Evolutionary conservation across 805 yeast genomes (phyloP), one percentile per base, ranked within the genome.

Genomic region (Saccharomycopsis malanga): DNA sequence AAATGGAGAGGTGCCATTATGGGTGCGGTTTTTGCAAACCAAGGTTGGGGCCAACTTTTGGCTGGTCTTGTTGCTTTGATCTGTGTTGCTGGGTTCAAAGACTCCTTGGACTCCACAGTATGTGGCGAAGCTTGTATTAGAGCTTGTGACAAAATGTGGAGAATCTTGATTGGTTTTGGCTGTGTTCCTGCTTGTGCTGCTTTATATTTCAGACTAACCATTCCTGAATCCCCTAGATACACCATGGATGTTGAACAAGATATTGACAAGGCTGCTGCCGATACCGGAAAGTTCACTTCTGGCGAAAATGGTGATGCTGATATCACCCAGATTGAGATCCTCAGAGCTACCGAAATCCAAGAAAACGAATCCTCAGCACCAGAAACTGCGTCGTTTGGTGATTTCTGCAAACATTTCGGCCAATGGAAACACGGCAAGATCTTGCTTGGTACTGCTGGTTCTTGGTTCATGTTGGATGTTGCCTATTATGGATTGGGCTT

Each of bases 1-100:
- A 87, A 84, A 68, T 87, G 95, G 95, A 85, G 96, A 80, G 96
- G 96, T 74, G 95, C 96, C 55, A 87, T 87, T 58, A 87, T 87
- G 95, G 88, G 85, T 61, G 94, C 96, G 25, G 96, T 87, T 48
- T 89, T 89, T 66, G 91, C 96, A 48, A 88, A 88, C 73, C 97
- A 89, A 71, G 97, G 96, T 68, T 79, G 93, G 81, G 97, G 97
- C 65, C 96, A 89, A 71, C 75, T 88, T 52, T 61, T 80, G 17
- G 95, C 87, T 51, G 95, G 91, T 76, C 70, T 87, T 54, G 85
- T 87, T 58, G 86, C 95, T 47, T 68, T 87, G 51, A 61, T 84
- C 51, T 74, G 79, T 61, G 83, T 86, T 56, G 83, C 82, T 48
- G 95, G 79, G 57, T 88, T 82, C 74, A 85, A 83, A 66, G 63